A percentile compares a stretch with the other conserved stretches of the same genome.
phyloP scores from a whole-genome alignment of 1,139 yeast species.

The Blastobotrys niveus region DNA sequence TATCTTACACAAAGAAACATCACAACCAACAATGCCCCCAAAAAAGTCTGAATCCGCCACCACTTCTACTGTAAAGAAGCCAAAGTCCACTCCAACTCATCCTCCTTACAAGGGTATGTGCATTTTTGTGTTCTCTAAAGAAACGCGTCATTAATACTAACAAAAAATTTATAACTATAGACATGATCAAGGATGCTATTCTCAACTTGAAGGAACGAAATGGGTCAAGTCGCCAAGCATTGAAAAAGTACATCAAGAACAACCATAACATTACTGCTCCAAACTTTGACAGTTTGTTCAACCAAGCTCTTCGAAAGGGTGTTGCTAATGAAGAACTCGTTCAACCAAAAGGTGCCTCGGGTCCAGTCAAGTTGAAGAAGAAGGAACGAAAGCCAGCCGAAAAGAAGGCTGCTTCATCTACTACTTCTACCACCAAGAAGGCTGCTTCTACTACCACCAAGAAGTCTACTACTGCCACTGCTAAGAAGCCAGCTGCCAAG shows the following conservation, averaged over 20 bases:
- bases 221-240: constrained; percentile 75
- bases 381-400: constrained; percentile 32
- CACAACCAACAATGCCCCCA: constrained; percentile 8
- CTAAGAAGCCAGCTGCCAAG: constrained; percentile 29
- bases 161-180: constrained; percentile 39
- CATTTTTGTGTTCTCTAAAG: background rate
- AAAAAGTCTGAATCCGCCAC: constrained; percentile 16
- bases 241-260: constrained; percentile 64
- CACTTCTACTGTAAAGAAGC: constrained; percentile 25
- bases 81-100: constrained; percentile 33
- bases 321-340: constrained; percentile 69
- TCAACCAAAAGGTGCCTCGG: constrained; percentile 89
- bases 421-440: constrained; percentile 27
- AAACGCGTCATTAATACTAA: background rate
- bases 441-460: constrained; percentile 25
- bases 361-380: constrained; percentile 62
- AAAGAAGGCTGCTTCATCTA: constrained; percentile 23
- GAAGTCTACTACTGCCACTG: constrained; percentile 25
- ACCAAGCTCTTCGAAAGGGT: constrained; percentile 74
- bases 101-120: constrained; percentile 40
- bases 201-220: constrained; percentile 65
- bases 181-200: constrained; percentile 73
- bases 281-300: constrained; percentile 72
- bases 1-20: background rate
- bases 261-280: constrained; percentile 54